Base-by-base conservation (phyloP, 371 early-diverging fungal species). In the Rhizopus stolonifer region DNA sequence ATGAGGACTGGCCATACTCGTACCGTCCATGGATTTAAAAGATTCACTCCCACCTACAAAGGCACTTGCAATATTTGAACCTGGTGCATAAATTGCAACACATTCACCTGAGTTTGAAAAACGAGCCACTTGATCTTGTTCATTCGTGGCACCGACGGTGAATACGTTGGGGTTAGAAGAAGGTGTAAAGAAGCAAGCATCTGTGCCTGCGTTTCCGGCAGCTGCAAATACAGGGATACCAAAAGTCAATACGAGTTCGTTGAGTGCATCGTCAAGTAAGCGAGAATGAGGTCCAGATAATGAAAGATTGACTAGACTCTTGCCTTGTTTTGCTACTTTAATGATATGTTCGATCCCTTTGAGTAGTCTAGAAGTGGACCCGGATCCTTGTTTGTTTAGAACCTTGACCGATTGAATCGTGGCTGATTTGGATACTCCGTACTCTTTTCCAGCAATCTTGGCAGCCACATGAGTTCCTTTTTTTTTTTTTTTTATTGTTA, bases 1-100 rank as follows among this genome's bases (percentile, higher is more conserved):
- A 65, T 91, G 90, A 6, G 93, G 92, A 22, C 81, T 68, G 4
- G 92, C 89, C 92, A 92, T 93, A 34, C 72, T 70, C n/a, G 90
- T 90, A 7, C 90, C 90, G 58, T 80, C 79, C 34, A 83, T 24
- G 17, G 66, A n/a, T 62, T 74, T 47, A 68, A 73, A 17, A 55
- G 60, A 18, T 49, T 52, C 22, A 36, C 14, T 36, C 6, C 39
- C 59, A 26, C 49, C 64, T 21, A 67, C 57, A 82, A 82, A 86
- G 8, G 82, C 64, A 22, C 80, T 78, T 1, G 56, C 52, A 9
- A 82, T 80, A 19, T 64, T 65, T 0, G 70, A 54, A 1, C 81
- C 80, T 1, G 81, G 83, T 0, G 81, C 83, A 58, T 79, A 77
- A 2, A 87, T 46, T n/a, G 69, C 60, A 18, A 87, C 83, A 55